Percentiles rank a stretch among this genome's conserved stretches.
Conservation (phyloP, 2,329 filamentous ascomycete species). For the Blumeriella jaapii region DNA sequence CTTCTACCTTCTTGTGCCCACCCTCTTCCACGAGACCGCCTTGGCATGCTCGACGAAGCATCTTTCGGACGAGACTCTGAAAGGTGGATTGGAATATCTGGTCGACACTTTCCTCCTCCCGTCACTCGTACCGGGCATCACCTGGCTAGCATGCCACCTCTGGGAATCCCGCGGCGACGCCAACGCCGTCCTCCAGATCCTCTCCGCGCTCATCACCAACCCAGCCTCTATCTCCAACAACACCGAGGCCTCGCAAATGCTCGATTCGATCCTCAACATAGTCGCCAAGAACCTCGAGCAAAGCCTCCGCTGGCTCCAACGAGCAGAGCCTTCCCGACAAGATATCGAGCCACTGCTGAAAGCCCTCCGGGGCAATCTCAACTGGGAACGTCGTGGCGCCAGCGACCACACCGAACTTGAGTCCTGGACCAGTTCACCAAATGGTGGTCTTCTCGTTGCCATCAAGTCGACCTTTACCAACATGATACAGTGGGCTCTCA, state of each 20-base stretch:
- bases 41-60: conserved; percentile 55
- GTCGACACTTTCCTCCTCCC: conserved; percentile 74
- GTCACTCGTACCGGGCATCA: conserved; percentile 61
- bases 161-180: conserved; percentile 56
- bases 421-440: conserved; percentile 47
- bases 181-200: conserved; percentile 56
- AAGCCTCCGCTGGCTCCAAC: conserved; percentile 54
- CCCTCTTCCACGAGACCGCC: conserved; percentile 65
- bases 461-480: conserved; percentile 50
- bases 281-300: conserved; percentile 58
- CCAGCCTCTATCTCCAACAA: conserved; percentile 54
- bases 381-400: conserved; percentile 47
- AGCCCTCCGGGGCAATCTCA: conserved; percentile 47
- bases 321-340: conserved; percentile 53
- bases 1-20: conserved; percentile 69
- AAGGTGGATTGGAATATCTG: conserved; percentile 67
- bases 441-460: conserved; percentile 43
- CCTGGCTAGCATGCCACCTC: conserved; percentile 59
- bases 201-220: conserved; percentile 56
- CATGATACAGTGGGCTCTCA: conserved; percentile 55
- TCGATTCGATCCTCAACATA: conserved; percentile 59
- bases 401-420: conserved; percentile 57
- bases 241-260: conserved; percentile 54
- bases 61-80: conserved; percentile 58
- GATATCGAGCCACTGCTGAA: conserved; percentile 59